Percentiles rank a stretch among this genome's conserved stretches.
phyloP scores from a whole-genome alignment of 2,329 filamentous ascomycete genomes.

The Elsinoe perseae region DNA sequence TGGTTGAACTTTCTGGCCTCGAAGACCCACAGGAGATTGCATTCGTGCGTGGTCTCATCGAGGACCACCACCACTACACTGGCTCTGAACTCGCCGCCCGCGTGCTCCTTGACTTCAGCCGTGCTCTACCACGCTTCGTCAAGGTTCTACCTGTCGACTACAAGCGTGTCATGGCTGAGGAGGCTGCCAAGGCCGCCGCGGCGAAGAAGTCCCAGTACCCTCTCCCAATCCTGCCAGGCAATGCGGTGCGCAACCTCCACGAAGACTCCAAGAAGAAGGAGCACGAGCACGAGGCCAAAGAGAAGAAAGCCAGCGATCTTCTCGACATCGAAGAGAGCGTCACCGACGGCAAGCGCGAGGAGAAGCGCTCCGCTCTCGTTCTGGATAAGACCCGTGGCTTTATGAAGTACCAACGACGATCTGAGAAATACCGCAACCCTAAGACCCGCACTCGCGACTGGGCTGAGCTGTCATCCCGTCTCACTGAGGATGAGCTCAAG shows the following conservation, averaged over 20 bases:
- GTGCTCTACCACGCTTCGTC: conserved; percentile 80
- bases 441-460: conserved; percentile 85
- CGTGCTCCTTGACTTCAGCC: conserved; percentile 89
- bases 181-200: conserved; percentile 75
- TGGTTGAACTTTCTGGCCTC: conserved; percentile 82
- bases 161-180: conserved; percentile 83
- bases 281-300: conserved; percentile 54
- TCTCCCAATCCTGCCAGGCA: conserved; percentile 66
- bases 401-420: conserved; percentile 90
- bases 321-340: conserved; percentile 86
- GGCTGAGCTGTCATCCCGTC: conserved; percentile 78
- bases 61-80: conserved; percentile 97
- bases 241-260: conserved; percentile 47
- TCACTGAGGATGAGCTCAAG: conserved; percentile 91
- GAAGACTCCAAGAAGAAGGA: conserved; percentile 48
- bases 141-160: conserved; percentile 93
- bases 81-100: conserved; percentile 90
- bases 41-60: conserved; percentile 80
- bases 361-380: conserved; percentile 80
- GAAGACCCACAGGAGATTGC: conserved; percentile 85
- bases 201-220: conserved; percentile 78
- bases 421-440: conserved; percentile 84
- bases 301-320: conserved; percentile 60
- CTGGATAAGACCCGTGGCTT: conserved; percentile 97
- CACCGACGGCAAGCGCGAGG: conserved; percentile 73